Evolutionary conservation across 225 moss, liverwort and hornwort genomes (phyloP).

Genomic region (Polytrichum formosum): DNA sequence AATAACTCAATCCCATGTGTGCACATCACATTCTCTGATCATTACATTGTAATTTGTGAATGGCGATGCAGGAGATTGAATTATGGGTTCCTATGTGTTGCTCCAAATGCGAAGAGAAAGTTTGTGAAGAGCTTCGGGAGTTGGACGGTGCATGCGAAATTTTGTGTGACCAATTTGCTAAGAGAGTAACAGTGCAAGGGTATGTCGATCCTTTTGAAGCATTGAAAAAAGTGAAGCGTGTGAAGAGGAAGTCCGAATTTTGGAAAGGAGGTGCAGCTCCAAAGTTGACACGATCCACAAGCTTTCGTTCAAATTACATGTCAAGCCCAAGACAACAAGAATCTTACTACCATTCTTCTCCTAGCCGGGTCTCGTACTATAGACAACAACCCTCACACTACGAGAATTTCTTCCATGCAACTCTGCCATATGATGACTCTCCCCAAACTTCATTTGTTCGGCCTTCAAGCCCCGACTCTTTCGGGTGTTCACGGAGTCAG

Average conservation of each 20-base stretch:
- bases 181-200: conserved; percentile 32
- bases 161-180: conserved; percentile 20
- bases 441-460: conserved; percentile 11
- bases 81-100: conserved; percentile 58
- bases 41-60: neutral
- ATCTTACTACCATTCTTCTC: conserved; percentile 23
- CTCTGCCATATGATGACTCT: neutral
- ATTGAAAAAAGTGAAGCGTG: conserved; percentile 52
- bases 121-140: conserved; percentile 40
- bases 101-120: conserved; percentile 46
- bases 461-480: conserved; percentile 19
- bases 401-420: neutral
- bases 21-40: neutral
- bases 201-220: conserved; percentile 37
- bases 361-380: conserved; percentile 28
- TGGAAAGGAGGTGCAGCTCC: conserved; percentile 17
- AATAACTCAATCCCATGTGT: too few relatives aligned
- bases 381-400: conserved; percentile 15
- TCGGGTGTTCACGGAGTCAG: conserved; percentile 13
- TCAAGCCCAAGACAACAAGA: conserved; percentile 13
- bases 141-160: conserved; percentile 33
- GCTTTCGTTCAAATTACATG: neutral
- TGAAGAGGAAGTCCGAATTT: conserved; percentile 50
- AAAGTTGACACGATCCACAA: neutral
- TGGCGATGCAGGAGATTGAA: conserved; percentile 24